Conservation (phyloP, 1,284 basidiomycete species). For the Irpex sp. region DNA sequence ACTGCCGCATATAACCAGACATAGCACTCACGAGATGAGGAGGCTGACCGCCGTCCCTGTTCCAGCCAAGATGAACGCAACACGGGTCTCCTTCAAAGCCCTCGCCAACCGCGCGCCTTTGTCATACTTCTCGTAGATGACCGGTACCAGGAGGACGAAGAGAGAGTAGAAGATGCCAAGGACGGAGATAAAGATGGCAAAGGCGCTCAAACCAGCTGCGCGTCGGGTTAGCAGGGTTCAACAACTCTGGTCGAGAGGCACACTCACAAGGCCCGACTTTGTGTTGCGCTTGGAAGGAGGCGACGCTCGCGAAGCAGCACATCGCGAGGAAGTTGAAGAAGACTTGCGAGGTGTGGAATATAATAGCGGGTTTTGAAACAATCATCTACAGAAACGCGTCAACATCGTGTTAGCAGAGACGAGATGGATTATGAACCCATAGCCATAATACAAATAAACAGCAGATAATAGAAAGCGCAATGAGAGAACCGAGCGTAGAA, state of each 20-base stretch:
- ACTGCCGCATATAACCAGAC: not conserved
- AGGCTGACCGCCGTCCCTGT: conserved; percentile 60
- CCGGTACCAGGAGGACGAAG: conserved; percentile 71
- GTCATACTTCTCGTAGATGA: conserved; percentile 84
- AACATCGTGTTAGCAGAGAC: conserved; percentile 9
- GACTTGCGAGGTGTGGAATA: conserved; percentile 66
- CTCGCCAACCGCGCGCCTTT: conserved; percentile 70
- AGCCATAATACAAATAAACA: conserved; percentile 57
- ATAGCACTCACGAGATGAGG: conserved; percentile 60
- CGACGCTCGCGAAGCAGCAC: conserved; percentile 83
- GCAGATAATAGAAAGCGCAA: conserved; percentile 58
- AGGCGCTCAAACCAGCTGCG: conserved; percentile 79
- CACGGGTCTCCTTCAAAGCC: conserved; percentile 74
- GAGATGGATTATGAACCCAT: conserved; percentile 42
- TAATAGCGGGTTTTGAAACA: conserved; percentile 72
- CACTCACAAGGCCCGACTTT: conserved; percentile 76
- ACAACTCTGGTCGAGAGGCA: not conserved
- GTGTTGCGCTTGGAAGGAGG: conserved; percentile 81
- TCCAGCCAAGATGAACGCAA: conserved; percentile 74
- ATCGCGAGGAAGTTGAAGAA: conserved; percentile 90
- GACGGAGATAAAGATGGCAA: conserved; percentile 77
- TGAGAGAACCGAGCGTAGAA: conserved; percentile 40
- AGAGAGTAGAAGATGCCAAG: conserved; percentile 64
- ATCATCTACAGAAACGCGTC: conserved; percentile 58
- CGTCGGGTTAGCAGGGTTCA: not conserved